Percentiles rank a stretch among this genome's conserved stretches.
phyloP scores from a whole-genome alignment of 176 grass and related monocot genomes.

The Lolium multiflorum region DNA sequence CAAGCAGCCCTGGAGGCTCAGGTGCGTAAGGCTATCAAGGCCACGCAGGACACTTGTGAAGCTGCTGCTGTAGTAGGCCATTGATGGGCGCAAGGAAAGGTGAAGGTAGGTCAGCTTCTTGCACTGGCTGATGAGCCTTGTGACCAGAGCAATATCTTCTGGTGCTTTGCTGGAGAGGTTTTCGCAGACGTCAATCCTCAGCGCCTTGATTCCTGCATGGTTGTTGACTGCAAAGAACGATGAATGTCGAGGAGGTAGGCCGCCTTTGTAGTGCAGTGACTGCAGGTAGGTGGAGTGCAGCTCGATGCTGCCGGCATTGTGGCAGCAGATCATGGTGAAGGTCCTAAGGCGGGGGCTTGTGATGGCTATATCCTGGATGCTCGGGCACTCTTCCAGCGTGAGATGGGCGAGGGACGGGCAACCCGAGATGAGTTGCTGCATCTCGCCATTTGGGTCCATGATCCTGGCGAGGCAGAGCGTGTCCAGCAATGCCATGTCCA shows the following conservation, averaged over 20 bases:
- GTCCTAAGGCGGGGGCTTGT: background rate
- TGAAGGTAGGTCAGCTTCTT: background rate
- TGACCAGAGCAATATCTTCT: background rate
- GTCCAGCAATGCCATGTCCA: too few species aligned
- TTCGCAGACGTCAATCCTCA: background rate
- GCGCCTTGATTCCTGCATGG: background rate
- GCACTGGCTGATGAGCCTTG: background rate
- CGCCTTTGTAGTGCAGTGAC: background rate
- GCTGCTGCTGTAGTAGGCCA: background rate
- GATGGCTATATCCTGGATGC: background rate
- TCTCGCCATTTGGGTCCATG: too few species aligned
- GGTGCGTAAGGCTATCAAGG: background rate
- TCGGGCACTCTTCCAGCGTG: slow-evolving; percentile 23
- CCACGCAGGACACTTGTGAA: background rate
- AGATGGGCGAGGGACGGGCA: too few species aligned
- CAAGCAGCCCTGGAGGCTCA: slow-evolving; percentile 36
- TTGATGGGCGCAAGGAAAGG: background rate
- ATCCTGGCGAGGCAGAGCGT: too few species aligned
- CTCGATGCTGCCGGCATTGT: background rate
- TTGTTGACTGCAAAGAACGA: background rate
- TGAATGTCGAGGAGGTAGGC: background rate
- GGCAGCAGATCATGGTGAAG: slow-evolving; percentile 9
- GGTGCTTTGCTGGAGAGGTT: background rate
- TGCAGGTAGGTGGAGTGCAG: background rate
- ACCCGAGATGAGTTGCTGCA: too few species aligned